phyloP scores from a whole-genome alignment of 768 basidiomycete species.

The Calocybe gangraenosa region DNA sequence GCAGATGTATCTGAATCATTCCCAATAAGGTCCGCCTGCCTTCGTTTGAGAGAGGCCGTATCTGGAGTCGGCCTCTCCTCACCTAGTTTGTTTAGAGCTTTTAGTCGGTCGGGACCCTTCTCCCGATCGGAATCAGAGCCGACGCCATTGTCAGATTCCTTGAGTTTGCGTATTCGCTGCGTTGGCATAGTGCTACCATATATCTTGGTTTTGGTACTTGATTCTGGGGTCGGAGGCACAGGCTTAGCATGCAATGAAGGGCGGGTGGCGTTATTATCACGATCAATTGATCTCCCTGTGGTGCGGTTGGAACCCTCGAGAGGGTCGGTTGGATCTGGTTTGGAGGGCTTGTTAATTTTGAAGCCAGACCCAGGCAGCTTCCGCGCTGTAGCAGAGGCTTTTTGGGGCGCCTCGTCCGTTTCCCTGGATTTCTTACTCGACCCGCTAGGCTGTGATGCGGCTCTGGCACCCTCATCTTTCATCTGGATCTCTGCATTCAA shows the following conservation, averaged over 20 bases:
- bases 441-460: constrained; percentile 13
- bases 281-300: constrained; percentile 12
- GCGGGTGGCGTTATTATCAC: constrained; percentile 18
- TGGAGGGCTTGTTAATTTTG: constrained; percentile 30
- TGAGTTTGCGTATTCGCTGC: constrained; percentile 16
- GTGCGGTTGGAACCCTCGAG: constrained; percentile 5
- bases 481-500: constrained; percentile 37
- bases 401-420: neutral
- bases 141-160: constrained; percentile 11
- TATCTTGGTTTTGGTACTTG: constrained; percentile 24
- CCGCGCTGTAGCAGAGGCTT: constrained; percentile 19
- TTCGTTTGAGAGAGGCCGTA: constrained; percentile 34
- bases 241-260: constrained; percentile 30
- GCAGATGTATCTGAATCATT: constrained; percentile 26
- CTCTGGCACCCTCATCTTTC: constrained; percentile 43
- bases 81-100: neutral
- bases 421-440: constrained; percentile 11
- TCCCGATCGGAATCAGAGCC: constrained; percentile 22
- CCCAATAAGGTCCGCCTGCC: constrained; percentile 25
- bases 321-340: constrained; percentile 14
- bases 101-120: constrained; percentile 11
- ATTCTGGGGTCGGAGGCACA: constrained; percentile 19
- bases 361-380: constrained; percentile 49
- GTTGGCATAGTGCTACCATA: constrained; percentile 2
- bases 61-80: constrained; percentile 16